phyloP scores from a whole-genome alignment of 495 filamentous ascomycete genomes.

The Neurospora sp. region DNA sequence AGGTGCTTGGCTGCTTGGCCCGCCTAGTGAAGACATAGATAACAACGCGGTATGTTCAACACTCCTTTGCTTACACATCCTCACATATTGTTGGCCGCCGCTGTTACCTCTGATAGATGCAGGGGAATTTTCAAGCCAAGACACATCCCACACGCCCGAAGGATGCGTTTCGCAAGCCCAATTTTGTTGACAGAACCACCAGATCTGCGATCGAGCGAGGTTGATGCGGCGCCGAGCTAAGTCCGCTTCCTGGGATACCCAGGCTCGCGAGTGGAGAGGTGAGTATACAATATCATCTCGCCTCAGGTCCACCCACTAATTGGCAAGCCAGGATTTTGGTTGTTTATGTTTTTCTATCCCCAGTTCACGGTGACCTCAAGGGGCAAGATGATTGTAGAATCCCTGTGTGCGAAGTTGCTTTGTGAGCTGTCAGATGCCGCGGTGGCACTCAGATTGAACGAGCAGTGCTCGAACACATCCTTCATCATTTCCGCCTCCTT shows the following conservation, averaged over 20 bases:
- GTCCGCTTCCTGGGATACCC: background rate
- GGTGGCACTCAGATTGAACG: background rate
- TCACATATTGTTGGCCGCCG: background rate
- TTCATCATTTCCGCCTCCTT: background rate
- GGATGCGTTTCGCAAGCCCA: background rate
- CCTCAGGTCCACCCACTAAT: background rate
- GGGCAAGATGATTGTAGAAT: background rate
- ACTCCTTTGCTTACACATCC: background rate
- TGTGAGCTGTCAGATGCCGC: background rate
- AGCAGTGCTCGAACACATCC: background rate
- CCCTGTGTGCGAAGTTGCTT: background rate
- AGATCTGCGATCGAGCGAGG: background rate
- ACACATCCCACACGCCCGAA: background rate
- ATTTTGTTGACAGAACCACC: background rate
- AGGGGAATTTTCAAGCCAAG: too few species aligned
- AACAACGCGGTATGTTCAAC: too few species aligned
- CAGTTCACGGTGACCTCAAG: background rate
- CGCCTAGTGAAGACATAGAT: too few species aligned
- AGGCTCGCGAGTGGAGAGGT: background rate
- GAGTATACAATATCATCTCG: background rate
- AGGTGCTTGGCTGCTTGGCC: background rate
- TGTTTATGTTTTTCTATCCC: fast-evolving
- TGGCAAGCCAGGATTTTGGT: background rate
- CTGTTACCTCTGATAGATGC: too few species aligned
- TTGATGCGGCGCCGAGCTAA: background rate